These are phyloP conservation scores for Pholiota molesta DNA, from an alignment of 768 basidiomycete species.

Conservation along the genomic window DNA sequence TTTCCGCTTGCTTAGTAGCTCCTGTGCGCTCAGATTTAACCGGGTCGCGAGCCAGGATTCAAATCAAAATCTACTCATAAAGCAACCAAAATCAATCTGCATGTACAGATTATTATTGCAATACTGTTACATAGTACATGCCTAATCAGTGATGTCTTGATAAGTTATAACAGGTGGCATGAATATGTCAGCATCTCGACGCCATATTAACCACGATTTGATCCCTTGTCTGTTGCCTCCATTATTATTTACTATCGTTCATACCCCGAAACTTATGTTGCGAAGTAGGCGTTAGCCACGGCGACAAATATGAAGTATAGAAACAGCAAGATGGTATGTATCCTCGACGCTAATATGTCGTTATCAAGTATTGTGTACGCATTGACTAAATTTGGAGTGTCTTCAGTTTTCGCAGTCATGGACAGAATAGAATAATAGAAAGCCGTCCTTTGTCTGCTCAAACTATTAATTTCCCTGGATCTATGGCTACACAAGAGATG, in stretches of 20 bases:
- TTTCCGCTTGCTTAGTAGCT: not conserved
- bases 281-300: not conserved
- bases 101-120: not conserved
- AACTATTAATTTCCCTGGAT: not conserved
- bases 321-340: not conserved
- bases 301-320: not conserved
- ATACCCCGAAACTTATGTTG: no score
- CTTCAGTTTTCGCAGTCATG: not conserved
- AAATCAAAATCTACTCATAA: not conserved
- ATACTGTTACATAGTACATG: no score
- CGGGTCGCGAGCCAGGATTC: not conserved
- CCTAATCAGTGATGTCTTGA: not conserved
- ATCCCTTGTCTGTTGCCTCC: not conserved
- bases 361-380: no score
- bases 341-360: not conserved
- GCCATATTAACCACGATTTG: not conserved
- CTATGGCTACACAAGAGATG: not conserved
- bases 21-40: not conserved
- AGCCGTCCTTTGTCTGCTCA: not conserved
- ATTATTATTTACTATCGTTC: no score
- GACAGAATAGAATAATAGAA: not conserved
- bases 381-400: not conserved
- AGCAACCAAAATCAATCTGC: not conserved
- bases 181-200: no score
- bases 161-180: no score